phyloP scores from a whole-genome alignment of 2,329 filamentous ascomycete species.

The Aspergillus alliaceus region DNA sequence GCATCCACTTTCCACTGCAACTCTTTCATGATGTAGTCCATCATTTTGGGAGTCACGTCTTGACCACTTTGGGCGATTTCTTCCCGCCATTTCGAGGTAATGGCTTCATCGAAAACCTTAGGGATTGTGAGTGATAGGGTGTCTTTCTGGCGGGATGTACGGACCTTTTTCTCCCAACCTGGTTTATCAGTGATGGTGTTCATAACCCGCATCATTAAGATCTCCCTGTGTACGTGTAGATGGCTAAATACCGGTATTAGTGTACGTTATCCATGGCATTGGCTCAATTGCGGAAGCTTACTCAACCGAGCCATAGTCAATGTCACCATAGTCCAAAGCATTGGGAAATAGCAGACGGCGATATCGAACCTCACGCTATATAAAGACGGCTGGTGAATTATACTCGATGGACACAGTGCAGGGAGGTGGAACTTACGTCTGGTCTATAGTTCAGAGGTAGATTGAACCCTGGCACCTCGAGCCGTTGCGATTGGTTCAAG shows the following conservation, averaged over 20 bases:
- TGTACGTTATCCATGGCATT: too few relatives aligned
- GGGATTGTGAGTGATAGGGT: background rate
- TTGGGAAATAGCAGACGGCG: background rate
- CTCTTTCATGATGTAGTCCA: conserved; percentile 47
- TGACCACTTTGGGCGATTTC: conserved; percentile 22
- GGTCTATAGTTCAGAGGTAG: background rate
- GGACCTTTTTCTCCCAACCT: conserved; percentile 43
- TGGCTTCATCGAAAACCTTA: conserved; percentile 36
- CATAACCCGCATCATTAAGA: conserved; percentile 44
- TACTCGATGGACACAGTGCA: background rate
- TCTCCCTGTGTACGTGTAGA: conserved; percentile 31
- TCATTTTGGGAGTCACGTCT: conserved; percentile 35
- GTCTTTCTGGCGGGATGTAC: conserved; percentile 39
- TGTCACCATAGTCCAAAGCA: background rate
- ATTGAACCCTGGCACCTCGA: background rate
- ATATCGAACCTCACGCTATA: background rate
- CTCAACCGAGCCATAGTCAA: background rate
- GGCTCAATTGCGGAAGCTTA: background rate
- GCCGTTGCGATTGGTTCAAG: too few relatives aligned
- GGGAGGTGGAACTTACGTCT: background rate
- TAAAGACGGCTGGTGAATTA: background rate
- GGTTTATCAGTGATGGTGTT: conserved; percentile 45
- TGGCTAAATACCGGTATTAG: background rate
- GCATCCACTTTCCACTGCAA: conserved; percentile 50
- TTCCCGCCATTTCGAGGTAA: conserved; percentile 35